These are phyloP conservation scores for Fistulina hepatica DNA, from an alignment of 1,284 basidiomycete species.

Conservation along the genomic window DNA sequence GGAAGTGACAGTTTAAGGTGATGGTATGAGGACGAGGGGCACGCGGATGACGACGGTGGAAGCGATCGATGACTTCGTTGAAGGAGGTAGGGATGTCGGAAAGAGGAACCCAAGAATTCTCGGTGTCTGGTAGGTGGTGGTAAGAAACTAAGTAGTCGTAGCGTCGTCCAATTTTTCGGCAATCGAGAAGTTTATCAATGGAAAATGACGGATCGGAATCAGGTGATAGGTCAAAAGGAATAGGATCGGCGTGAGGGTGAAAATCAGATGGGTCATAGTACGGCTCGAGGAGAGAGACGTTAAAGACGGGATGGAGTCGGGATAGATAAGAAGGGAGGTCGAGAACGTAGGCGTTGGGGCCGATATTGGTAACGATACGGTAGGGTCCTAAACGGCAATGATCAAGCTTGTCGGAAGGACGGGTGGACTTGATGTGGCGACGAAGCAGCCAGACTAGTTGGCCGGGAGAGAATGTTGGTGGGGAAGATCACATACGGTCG, in stretches of 20 bases:
- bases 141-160: slow-evolving; percentile 25
- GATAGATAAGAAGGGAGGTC: slow-evolving; percentile 24
- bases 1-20: no score
- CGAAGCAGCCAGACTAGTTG: slow-evolving; percentile 26
- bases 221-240: slow-evolving; percentile 9
- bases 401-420: slow-evolving; percentile 30
- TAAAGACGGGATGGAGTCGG: slow-evolving; percentile 28
- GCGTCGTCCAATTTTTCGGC: slow-evolving; percentile 20
- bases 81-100: slow-evolving; percentile 18
- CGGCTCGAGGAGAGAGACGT: slow-evolving; percentile 30
- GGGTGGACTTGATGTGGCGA: no score
- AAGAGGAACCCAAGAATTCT: slow-evolving; percentile 24
- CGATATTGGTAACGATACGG: slow-evolving; percentile 18
- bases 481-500: slow-evolving; percentile 16
- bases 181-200: slow-evolving; percentile 20
- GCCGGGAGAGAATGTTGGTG: slow-evolving; percentile 21
- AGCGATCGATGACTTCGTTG: slow-evolving; percentile 20
- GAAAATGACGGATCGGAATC: slow-evolving; percentile 10
- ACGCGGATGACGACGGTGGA: slow-evolving; percentile 19
- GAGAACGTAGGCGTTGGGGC: slow-evolving; percentile 20
- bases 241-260: slow-evolving; percentile 14
- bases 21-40: slow-evolving; percentile 17
- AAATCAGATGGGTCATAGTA: slow-evolving; percentile 18
- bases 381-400: slow-evolving; percentile 28
- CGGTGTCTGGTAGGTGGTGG: slow-evolving; percentile 14